Evolutionary conservation across 2,329 filamentous ascomycete genomes (phyloP), one percentile per base, ranked within the genome.

Genomic region (Pyrenophora tritici-repentis): DNA sequence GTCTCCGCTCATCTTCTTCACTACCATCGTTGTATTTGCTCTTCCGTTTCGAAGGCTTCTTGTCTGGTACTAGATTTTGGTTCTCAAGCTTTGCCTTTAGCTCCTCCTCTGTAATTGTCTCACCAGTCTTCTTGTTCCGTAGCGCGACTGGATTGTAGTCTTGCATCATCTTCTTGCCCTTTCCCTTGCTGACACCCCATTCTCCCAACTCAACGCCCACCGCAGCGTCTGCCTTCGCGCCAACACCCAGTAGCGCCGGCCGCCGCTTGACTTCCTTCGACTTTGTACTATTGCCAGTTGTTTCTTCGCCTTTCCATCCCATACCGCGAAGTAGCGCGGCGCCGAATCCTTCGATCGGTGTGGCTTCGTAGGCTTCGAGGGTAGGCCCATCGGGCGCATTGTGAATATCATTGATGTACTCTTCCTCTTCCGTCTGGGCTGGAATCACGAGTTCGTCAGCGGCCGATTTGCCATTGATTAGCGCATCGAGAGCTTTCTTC

Each of bases 281-380:
- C 59, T 88, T 88, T 22, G 46, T 38, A 2, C 74, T 74, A 47
- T 82, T 73, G 76, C 87, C 78, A 43, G 85, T 79, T 33, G 78
- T 75, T 56, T 84, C 79, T 14, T 81, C 85, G 57, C 86, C 84
- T 66, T 97, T 91, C 92, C 93, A 97, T 7, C 94, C 94, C 89
- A 97, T 97, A 8, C 92, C 91, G 26, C 92, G 86, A 31, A 99
- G 81, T 58, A 97, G 80, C 0, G 92, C 91, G 14, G 91, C 89
- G 6, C 94, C 94, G 60, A 97, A 99, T 63, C 97, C 91, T 62
- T 97, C 93, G 13, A 97, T 91, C 0, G 94, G 93, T 55, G 96
- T 88, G 10, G 88, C 86, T 51, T 89, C 87, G 75, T 97, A 97
- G 65, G 94, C 90, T 29, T 90, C 89, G 14, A 96, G 77, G 0